Base-by-base conservation (phyloP, 208 protist species). In the Paratrypanosoma confusum region DNA sequence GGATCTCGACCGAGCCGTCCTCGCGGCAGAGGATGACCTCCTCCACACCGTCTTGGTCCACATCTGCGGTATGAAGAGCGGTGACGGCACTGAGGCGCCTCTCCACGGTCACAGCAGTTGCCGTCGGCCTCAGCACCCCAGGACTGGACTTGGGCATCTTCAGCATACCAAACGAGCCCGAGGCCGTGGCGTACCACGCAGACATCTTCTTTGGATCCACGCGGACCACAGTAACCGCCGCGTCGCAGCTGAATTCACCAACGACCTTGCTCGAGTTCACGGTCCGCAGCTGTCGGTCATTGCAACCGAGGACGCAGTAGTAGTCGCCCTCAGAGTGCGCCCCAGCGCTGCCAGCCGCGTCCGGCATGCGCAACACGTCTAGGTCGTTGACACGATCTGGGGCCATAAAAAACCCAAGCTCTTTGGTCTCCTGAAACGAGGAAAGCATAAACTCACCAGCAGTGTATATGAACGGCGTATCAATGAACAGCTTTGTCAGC, bases 381-480 rank as follows among this genome's bases (percentile, higher is more conserved):
- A 91, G 81, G 26, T 57, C 63, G 42, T 88, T 76, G n/a, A 94
- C 69, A 17, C 78, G 63, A 35, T 94, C 86, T 11, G 86, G 81
- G 0, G 75, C 65, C 50, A 94, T 75, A 68, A 70, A 94, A 31
- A 91, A 89, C 24, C 81, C 81, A 5, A 84, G 53, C 57, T 90
- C 79, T 20, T 75, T 80, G 0, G 51, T 67, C 45, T 94, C 86
- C 8, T 54, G 29, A 48, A 90, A 75, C 13, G 70, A 65, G 16
- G 80, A 86, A 38, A 81, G 43, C 70, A 89, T 90, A 45, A 82
- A 94, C 44, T 83, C 74, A 4, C 86, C 86, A 3, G 71, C 66
- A 14, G 74, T 51, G 40, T 87, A 88, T 28, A 94, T 75, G 38
- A 73, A 88, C 1, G 86, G 86, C 1, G 76, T 89, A 29, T 73